A percentile compares a stretch with the other conserved stretches of the same genome.
Evolutionary conservation across 2,329 filamentous ascomycete genomes (phyloP).

Genomic region (Epichloe festucae): DNA sequence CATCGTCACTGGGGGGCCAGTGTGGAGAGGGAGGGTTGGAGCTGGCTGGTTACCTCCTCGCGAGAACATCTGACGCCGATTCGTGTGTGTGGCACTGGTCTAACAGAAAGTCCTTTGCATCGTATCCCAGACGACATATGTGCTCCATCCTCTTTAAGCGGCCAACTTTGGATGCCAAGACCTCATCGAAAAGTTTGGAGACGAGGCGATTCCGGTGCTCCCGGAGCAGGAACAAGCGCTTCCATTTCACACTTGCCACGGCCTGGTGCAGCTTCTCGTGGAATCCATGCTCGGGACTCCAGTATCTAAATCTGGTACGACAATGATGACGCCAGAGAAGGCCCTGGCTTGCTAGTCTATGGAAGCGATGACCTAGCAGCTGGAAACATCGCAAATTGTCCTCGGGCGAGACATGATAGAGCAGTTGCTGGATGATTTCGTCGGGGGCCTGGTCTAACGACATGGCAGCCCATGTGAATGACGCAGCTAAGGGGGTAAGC

Average conservation of each 20-base stretch:
- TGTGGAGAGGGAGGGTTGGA: not conserved
- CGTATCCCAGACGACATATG: slow-evolving; percentile 64
- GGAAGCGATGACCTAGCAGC: slow-evolving; percentile 48
- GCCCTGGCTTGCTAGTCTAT: slow-evolving; percentile 53
- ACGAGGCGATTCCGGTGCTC: slow-evolving; percentile 38
- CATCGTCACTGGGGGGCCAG: not conserved
- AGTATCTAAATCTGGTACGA: slow-evolving; percentile 53
- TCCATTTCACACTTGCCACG: slow-evolving; percentile 59
- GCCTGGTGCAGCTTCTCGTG: slow-evolving; percentile 37
- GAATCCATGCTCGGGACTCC: slow-evolving; percentile 56
- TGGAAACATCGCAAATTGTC: slow-evolving; percentile 37
- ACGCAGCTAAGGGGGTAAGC: not conserved
- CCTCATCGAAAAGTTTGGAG: slow-evolving; percentile 45
- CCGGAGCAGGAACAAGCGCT: slow-evolving; percentile 47
- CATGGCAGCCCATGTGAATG: slow-evolving; percentile 15
- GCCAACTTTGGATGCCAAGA: slow-evolving; percentile 57
- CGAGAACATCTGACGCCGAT: slow-evolving; percentile 58
- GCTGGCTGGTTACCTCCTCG: slow-evolving; percentile 41
- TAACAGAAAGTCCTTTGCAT: slow-evolving; percentile 75
- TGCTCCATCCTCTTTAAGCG: slow-evolving; percentile 57
- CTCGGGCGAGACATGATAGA: slow-evolving; percentile 47
- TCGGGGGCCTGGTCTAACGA: slow-evolving; percentile 50
- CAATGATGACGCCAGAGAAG: slow-evolving; percentile 76
- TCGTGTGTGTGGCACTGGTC: slow-evolving; percentile 48
- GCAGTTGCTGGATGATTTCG: slow-evolving; percentile 72